These are phyloP conservation scores for Panicum miliaceum DNA, from an alignment of 176 grass and related monocot species.

Conservation along the genomic window DNA sequence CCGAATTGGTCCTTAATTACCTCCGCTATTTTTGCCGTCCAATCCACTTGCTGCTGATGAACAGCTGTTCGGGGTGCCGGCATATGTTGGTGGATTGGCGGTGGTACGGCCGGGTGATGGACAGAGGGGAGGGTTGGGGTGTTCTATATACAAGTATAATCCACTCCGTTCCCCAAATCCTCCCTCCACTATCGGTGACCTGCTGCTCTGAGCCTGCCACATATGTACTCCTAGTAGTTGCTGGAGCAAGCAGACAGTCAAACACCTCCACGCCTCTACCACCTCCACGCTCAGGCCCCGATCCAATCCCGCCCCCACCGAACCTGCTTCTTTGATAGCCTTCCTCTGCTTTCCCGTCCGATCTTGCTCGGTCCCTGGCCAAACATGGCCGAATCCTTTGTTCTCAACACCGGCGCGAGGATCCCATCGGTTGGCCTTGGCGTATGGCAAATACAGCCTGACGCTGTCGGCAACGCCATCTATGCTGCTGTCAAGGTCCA, in stretches of 20 bases:
- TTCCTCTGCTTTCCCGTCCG: not conserved
- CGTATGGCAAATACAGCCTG: slow-evolving; percentile 51
- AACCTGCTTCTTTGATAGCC: not conserved
- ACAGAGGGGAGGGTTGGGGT: no score
- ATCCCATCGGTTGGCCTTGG: slow-evolving; percentile 66
- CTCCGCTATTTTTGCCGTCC: no score
- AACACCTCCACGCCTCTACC: not conserved
- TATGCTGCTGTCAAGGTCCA: slow-evolving; percentile 67
- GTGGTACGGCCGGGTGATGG: no score
- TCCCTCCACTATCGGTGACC: not conserved
- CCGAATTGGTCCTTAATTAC: no score
- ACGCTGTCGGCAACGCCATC: slow-evolving; percentile 38
- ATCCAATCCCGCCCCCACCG: not conserved
- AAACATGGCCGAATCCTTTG: slow-evolving; percentile 47
- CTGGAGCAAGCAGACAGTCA: not conserved
- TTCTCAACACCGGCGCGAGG: slow-evolving; percentile 61
- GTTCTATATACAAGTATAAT: no score
- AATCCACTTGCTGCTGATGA: no score
- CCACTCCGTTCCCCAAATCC: no score
- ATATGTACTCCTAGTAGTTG: not conserved
- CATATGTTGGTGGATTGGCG: no score
- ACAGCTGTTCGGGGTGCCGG: no score
- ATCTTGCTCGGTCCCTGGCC: not conserved
- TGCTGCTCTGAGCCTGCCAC: not conserved
- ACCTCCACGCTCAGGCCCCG: not conserved